These are phyloP conservation scores for Haberlea rhodopensis DNA, from an alignment of 257 asterid species.

Conservation along the genomic window DNA sequence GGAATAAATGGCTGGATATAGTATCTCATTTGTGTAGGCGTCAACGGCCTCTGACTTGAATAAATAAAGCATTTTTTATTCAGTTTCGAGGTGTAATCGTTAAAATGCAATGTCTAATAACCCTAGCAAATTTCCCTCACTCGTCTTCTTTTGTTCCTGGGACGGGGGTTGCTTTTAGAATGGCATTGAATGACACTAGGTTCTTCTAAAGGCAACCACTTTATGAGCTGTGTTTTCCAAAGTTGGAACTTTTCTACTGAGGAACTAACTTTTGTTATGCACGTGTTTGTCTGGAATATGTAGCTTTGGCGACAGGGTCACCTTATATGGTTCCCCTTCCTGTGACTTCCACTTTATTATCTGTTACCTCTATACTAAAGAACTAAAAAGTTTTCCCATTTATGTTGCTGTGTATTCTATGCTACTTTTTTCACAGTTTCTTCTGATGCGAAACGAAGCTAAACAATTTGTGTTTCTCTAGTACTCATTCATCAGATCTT, in stretches of 20 bases:
- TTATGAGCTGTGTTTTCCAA: neutral
- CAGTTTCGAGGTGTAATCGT: neutral
- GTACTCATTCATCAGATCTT: neutral
- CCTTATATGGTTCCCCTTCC: neutral
- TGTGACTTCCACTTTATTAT: neutral
- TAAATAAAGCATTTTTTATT: no score
- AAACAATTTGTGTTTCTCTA: neutral
- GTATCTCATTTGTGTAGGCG: neutral
- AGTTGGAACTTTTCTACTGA: neutral
- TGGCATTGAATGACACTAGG: neutral
- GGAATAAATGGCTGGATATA: no score
- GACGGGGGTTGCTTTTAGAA: neutral
- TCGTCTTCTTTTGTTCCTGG: neutral
- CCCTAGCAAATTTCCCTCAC: neutral
- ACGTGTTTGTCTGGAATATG: neutral
- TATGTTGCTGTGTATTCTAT: neutral
- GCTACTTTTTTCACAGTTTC: neutral
- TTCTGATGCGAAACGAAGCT: neutral
- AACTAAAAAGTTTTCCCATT: neutral
- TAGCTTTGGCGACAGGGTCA: neutral
- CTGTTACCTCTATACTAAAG: neutral
- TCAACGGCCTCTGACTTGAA: neutral
- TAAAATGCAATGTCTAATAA: neutral
- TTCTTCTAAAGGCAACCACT: neutral
- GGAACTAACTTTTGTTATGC: neutral